A percentile compares a stretch with the other conserved stretches of the same genome.
These are phyloP conservation scores for Aspergillus ostianus DNA, from an alignment of 495 filamentous ascomycete species.

Conservation along the genomic window DNA sequence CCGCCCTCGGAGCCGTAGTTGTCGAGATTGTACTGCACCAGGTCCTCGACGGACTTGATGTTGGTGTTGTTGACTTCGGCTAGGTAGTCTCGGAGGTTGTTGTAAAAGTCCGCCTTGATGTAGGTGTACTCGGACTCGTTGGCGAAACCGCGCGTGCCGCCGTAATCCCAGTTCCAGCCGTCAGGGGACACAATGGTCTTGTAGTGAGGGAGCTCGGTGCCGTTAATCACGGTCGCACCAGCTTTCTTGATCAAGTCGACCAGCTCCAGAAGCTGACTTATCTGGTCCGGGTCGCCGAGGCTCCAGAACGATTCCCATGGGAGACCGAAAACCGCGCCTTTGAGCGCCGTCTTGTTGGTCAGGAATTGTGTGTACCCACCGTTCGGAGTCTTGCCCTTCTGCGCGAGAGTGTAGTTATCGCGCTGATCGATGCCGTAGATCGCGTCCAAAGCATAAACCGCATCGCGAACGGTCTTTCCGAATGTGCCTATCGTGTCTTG, in stretches of 20 bases:
- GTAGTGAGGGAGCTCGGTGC: slow-evolving; percentile 63
- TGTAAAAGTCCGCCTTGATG: slow-evolving; percentile 76
- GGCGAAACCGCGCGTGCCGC: slow-evolving; percentile 56
- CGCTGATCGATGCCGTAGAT: slow-evolving; percentile 60
- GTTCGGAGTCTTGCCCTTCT: slow-evolving; percentile 50
- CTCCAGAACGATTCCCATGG: slow-evolving; percentile 71
- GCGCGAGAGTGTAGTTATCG: slow-evolving; percentile 60
- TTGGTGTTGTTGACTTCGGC: slow-evolving; percentile 61
- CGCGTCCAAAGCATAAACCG: slow-evolving; percentile 61
- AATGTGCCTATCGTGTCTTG: slow-evolving; percentile 69
- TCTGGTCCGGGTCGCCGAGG: slow-evolving; percentile 51
- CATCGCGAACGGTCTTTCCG: slow-evolving; percentile 64
- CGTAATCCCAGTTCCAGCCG: slow-evolving; percentile 75
- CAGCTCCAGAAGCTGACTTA: slow-evolving; percentile 49
- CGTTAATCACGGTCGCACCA: slow-evolving; percentile 68
- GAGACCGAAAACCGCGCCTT: slow-evolving; percentile 64
- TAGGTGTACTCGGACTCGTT: slow-evolving; percentile 72
- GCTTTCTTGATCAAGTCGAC: slow-evolving; percentile 53
- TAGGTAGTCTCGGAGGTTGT: slow-evolving; percentile 66
- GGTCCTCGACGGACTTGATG: slow-evolving; percentile 62
- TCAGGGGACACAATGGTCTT: slow-evolving; percentile 58
- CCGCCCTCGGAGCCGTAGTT: slow-evolving; percentile 70
- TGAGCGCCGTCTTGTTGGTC: slow-evolving; percentile 48
- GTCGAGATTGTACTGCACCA: slow-evolving; percentile 65
- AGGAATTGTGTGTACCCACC: slow-evolving; percentile 58